Conservation (phyloP, 148 eudicot species). For the Chenopodium album region DNA sequence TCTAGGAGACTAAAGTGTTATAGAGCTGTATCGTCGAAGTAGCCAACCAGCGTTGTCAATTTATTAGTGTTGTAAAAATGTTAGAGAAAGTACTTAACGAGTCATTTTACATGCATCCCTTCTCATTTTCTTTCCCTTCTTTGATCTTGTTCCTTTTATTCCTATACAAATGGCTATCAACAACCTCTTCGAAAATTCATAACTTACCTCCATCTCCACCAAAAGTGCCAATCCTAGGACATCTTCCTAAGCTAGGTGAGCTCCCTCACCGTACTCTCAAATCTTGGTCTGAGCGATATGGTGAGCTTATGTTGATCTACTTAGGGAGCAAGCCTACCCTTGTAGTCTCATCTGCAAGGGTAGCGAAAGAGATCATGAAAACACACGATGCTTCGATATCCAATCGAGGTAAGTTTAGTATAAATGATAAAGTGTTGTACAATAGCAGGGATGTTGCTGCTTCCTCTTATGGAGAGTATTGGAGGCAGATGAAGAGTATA, state of each 20-base stretch:
- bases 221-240: constrained; percentile 59
- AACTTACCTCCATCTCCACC: constrained; percentile 56
- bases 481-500: constrained; percentile 60
- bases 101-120: background rate
- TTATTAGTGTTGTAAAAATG: background rate
- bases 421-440: constrained; percentile 24
- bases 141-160: constrained; percentile 18
- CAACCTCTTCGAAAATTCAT: background rate
- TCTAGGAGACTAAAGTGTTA: background rate
- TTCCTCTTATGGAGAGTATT: constrained; percentile 53
- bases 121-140: background rate
- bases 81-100: background rate
- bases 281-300: constrained; percentile 32
- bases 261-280: constrained; percentile 41
- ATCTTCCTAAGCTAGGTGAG: constrained; percentile 52
- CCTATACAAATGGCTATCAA: constrained; percentile 29
- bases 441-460: constrained; percentile 28
- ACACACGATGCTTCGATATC: constrained; percentile 51
- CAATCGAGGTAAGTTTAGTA: constrained; percentile 29
- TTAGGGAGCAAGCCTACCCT: constrained; percentile 43
- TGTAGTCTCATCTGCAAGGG: constrained; percentile 44
- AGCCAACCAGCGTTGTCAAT: background rate
- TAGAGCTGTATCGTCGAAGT: background rate
- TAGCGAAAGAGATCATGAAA: constrained; percentile 52
- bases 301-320: constrained; percentile 50